Conservation (phyloP, 805 yeast species). For the Saturnispora saitoi region DNA sequence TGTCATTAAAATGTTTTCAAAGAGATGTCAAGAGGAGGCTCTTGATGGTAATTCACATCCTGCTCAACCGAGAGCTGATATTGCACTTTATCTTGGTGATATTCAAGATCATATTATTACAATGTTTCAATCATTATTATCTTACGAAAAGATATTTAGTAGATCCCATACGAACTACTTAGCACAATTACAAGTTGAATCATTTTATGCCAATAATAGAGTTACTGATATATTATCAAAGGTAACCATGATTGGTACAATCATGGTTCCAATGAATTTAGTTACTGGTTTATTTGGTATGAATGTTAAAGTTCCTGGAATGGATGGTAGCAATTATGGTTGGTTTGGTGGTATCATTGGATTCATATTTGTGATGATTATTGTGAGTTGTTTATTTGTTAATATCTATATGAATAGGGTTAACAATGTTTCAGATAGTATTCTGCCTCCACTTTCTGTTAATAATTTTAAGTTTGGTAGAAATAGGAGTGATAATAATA, state of each 20-base stretch:
- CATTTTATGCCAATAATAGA: slow-evolving; percentile 75
- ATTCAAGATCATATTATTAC: slow-evolving; percentile 95
- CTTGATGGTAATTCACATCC: slow-evolving; percentile 12
- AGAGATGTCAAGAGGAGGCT: slow-evolving; percentile 78
- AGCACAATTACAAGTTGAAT: slow-evolving; percentile 90
- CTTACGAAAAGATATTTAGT: slow-evolving; percentile 88
- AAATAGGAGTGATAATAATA: slow-evolving; percentile 11
- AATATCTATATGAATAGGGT: slow-evolving; percentile 21
- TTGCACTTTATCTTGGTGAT: slow-evolving; percentile 87
- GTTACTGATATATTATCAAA: slow-evolving; percentile 83
- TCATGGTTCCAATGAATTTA: slow-evolving; percentile 81
- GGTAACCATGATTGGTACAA: slow-evolving; percentile 84
- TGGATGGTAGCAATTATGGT: slow-evolving; percentile 29
- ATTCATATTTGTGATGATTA: slow-evolving; percentile 22
- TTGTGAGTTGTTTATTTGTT: slow-evolving; percentile 19
- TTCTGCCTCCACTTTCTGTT: slow-evolving; percentile 19
- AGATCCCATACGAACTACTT: slow-evolving; percentile 87
- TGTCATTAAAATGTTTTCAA: slow-evolving; percentile 92
- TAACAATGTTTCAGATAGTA: slow-evolving; percentile 11
- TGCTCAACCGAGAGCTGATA: slow-evolving; percentile 77
- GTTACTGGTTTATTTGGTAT: slow-evolving; percentile 91
- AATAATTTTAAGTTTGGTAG: slow-evolving; percentile 26
- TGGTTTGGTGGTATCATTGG: slow-evolving; percentile 44
- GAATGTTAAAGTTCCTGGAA: slow-evolving; percentile 88
- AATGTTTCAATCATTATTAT: slow-evolving; percentile 83